These are phyloP conservation scores for Astrocystis sublimbata DNA, from an alignment of 495 filamentous ascomycete species.

Conservation along the genomic window DNA sequence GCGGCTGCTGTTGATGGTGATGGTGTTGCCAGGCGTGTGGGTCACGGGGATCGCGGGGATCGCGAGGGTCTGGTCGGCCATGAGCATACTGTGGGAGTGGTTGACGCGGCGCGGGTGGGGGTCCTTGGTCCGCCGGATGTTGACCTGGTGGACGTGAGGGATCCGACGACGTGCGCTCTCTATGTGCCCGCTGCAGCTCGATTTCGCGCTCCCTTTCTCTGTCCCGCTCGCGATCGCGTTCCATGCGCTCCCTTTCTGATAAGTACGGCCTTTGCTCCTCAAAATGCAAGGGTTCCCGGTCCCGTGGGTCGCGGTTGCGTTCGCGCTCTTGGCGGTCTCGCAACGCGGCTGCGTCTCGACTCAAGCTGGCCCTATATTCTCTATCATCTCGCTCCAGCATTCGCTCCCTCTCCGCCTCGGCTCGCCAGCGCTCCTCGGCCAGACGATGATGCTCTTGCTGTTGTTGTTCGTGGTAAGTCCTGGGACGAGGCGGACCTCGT, in stretches of 20 bases:
- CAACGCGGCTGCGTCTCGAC: constrained; percentile 29
- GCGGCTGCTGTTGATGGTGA: neutral
- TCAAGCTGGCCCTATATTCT: constrained; percentile 32
- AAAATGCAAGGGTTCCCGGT: constrained; percentile 39
- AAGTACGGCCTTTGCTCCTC: constrained; percentile 39
- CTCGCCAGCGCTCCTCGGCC: constrained; percentile 25
- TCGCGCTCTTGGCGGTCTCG: constrained; percentile 40
- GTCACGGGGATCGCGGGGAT: constrained; percentile 46
- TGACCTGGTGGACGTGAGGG: constrained; percentile 27
- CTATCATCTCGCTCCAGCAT: constrained; percentile 38
- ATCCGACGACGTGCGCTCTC: constrained; percentile 35
- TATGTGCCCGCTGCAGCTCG: constrained; percentile 35
- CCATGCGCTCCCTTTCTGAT: constrained; percentile 25
- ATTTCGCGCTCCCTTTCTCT: constrained; percentile 31
- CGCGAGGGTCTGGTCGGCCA: constrained; percentile 45
- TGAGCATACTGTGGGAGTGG: constrained; percentile 38
- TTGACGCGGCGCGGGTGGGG: constrained; percentile 28
- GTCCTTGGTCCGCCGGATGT: constrained; percentile 26
- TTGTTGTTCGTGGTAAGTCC: constrained; percentile 37
- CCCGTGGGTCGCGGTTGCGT: constrained; percentile 39
- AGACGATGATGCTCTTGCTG: no score
- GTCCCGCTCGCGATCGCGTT: constrained; percentile 25
- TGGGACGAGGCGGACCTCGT: constrained; percentile 35
- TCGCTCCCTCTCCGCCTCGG: constrained; percentile 34
- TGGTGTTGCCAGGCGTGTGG: constrained; percentile 40